Evolutionary conservation across 768 basidiomycete species (phyloP).

Genomic region (Suillus clintonianus): DNA sequence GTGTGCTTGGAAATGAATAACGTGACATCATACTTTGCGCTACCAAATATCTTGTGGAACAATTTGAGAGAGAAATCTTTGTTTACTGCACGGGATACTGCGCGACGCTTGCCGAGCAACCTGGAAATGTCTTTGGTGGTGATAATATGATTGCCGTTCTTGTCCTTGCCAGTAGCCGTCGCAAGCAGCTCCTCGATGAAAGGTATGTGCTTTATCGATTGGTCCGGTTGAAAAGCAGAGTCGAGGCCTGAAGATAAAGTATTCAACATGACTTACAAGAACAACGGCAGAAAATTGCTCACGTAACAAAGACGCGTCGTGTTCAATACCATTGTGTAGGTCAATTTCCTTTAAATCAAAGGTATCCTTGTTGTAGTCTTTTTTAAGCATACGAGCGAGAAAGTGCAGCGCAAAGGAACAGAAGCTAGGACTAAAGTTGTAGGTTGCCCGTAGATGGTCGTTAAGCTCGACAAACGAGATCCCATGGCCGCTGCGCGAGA

Average conservation of each 20-base stretch:
- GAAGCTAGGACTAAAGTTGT: conserved; percentile 72
- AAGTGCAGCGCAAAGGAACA: conserved; percentile 66
- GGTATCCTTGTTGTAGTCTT: conserved; percentile 54
- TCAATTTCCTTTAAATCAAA: conserved; percentile 69
- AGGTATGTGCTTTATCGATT: conserved; percentile 49
- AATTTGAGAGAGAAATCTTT: conserved; percentile 52
- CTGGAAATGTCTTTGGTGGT: conserved; percentile 62
- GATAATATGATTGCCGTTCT: conserved; percentile 46
- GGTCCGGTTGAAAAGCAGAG: conserved; percentile 44
- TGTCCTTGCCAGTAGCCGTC: conserved; percentile 59
- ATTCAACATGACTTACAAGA: not conserved
- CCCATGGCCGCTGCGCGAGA: conserved; percentile 65
- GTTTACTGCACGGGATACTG: conserved; percentile 56
- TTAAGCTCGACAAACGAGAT: conserved; percentile 59
- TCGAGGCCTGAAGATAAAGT: conserved; percentile 52
- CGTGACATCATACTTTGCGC: conserved; percentile 56
- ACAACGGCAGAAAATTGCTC: conserved; percentile 5
- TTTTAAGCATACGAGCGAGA: conserved; percentile 58
- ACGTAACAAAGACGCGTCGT: conserved; percentile 36
- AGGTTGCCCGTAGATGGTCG: conserved; percentile 50
- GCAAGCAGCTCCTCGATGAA: conserved; percentile 63
- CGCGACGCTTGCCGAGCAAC: conserved; percentile 60
- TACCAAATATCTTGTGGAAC: conserved; percentile 67
- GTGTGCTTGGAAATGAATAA: not conserved
- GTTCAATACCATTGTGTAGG: conserved; percentile 63